Evolutionary conservation across 176 grass and related monocot genomes (phyloP).

Genomic region (Zizania latifolia): DNA sequence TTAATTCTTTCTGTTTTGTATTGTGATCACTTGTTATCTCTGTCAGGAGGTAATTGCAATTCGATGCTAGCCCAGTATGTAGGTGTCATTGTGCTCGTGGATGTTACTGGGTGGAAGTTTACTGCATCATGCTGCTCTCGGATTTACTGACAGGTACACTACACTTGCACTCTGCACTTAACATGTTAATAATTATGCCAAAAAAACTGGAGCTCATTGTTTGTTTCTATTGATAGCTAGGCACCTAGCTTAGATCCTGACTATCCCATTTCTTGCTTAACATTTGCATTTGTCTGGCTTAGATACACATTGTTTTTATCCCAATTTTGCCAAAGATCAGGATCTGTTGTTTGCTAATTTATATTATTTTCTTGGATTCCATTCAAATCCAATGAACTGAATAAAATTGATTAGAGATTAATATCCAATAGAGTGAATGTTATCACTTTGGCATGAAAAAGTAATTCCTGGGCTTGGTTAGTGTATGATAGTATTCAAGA

Average conservation of each 20-base stretch:
- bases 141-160: slow-evolving; percentile 15
- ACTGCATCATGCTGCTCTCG: not conserved
- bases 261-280: not conserved
- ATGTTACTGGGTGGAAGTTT: not conserved
- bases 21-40: not conserved
- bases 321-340: not conserved
- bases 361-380: not conserved
- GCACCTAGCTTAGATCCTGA: not conserved
- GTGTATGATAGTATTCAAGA: not conserved
- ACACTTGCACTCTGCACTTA: not conserved
- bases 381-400: not conserved
- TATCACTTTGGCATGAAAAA: not conserved
- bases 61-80: not conserved
- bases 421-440: not conserved
- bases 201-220: not conserved
- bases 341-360: not conserved
- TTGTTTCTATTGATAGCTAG: not conserved
- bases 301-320: not conserved
- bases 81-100: not conserved
- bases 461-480: not conserved
- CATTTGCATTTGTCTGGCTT: not conserved
- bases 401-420: not conserved
- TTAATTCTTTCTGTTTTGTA: not conserved
- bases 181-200: not conserved
- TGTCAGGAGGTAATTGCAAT: not conserved